Percentiles rank a stretch among this genome's conserved stretches.
Conservation (phyloP, 768 basidiomycete genomes). For the Agaricus blazei region DNA sequence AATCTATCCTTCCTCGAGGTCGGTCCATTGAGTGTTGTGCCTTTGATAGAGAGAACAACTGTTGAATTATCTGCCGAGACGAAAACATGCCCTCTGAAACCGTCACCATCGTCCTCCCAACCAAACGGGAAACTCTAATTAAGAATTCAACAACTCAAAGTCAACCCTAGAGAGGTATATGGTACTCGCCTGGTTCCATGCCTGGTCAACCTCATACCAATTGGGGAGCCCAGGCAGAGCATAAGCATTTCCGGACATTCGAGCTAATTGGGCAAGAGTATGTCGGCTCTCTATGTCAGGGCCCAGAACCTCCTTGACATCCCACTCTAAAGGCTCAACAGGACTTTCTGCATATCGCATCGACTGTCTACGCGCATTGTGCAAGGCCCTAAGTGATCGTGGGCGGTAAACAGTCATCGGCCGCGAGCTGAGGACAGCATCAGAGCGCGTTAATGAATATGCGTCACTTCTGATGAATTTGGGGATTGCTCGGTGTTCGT, state of each 20-base stretch:
- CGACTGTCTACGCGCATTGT: constrained; percentile 50
- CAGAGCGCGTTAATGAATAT: constrained; percentile 11
- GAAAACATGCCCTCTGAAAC: constrained; percentile 91
- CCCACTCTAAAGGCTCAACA: constrained; percentile 57
- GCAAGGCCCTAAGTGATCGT: constrained; percentile 41
- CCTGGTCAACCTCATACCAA: constrained; percentile 77
- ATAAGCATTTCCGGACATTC: constrained; percentile 91
- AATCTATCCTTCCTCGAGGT: constrained; percentile 90
- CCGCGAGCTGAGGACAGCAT: constrained; percentile 34
- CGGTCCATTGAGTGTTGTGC: constrained; percentile 77
- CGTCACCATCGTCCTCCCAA: constrained; percentile 62
- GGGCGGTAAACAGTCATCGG: constrained; percentile 62
- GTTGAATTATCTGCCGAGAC: constrained; percentile 74
- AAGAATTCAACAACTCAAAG: constrained; percentile 4
- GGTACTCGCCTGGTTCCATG: constrained; percentile 58
- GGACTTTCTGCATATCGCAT: constrained; percentile 39
- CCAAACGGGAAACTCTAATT: constrained; percentile 75
- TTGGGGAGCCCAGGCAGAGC: constrained; percentile 59
- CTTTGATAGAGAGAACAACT: constrained; percentile 84
- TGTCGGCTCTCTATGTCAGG: constrained; percentile 79
- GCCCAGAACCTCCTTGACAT: constrained; percentile 53
- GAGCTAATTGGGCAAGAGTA: constrained; percentile 77
- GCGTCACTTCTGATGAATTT: constrained; percentile 15
- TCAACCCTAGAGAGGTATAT: constrained; percentile 10
- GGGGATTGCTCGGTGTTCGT: not conserved